Base-by-base conservation (phyloP, 2,329 filamentous ascomycete species). In the Talaromyces sp. region DNA sequence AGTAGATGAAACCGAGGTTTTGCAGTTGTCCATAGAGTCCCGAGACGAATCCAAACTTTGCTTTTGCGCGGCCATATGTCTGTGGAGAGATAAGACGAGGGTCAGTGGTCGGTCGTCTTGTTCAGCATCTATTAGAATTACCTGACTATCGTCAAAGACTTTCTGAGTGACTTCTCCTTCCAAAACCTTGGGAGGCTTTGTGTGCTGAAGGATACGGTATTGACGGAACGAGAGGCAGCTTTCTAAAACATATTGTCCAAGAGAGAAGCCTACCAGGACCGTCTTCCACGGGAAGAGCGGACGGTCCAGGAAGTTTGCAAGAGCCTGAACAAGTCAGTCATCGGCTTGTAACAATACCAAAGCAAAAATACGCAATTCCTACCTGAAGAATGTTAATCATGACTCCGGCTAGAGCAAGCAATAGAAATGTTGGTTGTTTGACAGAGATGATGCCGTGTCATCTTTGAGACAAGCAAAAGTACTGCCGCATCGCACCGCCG, bases 221-320 rank as follows among this genome's bases (percentile, higher is more conserved):
- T 99, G 95, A 62, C 95, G 91, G 68, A 91, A 81, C 28, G 92
- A 92, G 58, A 99, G 87, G 79, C 93, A 91, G 52, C 91, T 88
- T 77, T 99, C 95, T 72, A 99, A 88, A 59, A 92, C 79, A 76
- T 91, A 98, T 75, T 99, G 92, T 64, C 90, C 92, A 70, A 98
- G 76, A 32, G 92, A 96, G 81, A 99, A 99, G 71, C 92, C 91
- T 69, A 98, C 85, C 71, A 99, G 93, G 70, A 99, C 87, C 75
- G 87, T 90, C 86, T 97, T 99, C 95, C 95, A 99, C 60, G 95
- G 93, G 81, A 98, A 96, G 72, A 91, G 82, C 62, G 93, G 93
- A 72, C 91, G 87, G 81, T 99, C 95, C 71, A 98, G 88, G 77
- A 90, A 88, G 76, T 86, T 86, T 73, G 92, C 91, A 68, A 98